These are phyloP conservation scores for Talaromyces sp. DNA, from an alignment of 2,329 filamentous ascomycete species.

Conservation along the genomic window DNA sequence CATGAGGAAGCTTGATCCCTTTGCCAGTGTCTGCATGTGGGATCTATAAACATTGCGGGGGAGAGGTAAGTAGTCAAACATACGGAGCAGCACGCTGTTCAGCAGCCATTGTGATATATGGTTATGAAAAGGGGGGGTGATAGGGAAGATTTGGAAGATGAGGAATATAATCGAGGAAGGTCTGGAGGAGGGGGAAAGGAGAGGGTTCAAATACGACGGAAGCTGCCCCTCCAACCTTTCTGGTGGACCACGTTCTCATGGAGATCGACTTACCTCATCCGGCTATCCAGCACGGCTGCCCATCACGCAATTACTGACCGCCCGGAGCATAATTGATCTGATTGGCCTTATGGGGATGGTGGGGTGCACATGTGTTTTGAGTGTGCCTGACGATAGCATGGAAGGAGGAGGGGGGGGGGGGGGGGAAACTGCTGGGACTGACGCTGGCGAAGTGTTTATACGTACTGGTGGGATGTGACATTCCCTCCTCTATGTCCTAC, in stretches of 20 bases:
- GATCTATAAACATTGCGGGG: not conserved
- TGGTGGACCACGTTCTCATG: constrained; percentile 1
- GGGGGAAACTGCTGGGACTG: no score
- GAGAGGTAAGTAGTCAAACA: constrained; percentile 23
- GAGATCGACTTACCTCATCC: constrained; percentile 22
- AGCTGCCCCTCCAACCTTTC: constrained; percentile 16
- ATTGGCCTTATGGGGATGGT: constrained; percentile 29
- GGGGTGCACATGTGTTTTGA: constrained; percentile 37
- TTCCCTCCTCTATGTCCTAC: not conserved
- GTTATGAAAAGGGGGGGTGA: not conserved
- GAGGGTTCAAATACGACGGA: constrained; percentile 21
- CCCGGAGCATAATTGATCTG: constrained; percentile 28
- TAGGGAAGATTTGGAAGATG: not conserved
- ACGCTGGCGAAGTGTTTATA: no score
- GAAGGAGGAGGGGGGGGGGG: not conserved
- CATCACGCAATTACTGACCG: constrained; percentile 43
- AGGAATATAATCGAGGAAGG: constrained; percentile 4
- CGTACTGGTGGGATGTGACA: no score
- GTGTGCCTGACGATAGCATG: constrained; percentile 17
- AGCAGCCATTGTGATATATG: constrained; percentile 40
- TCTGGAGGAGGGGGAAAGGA: constrained; percentile 3
- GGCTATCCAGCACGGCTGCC: constrained; percentile 3
- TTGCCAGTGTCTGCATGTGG: not conserved
- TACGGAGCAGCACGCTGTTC: constrained; percentile 47
- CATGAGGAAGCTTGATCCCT: not conserved